Evolutionary conservation across 768 basidiomycete species (phyloP).

Genomic region (Cystobasidium ongulense): DNA sequence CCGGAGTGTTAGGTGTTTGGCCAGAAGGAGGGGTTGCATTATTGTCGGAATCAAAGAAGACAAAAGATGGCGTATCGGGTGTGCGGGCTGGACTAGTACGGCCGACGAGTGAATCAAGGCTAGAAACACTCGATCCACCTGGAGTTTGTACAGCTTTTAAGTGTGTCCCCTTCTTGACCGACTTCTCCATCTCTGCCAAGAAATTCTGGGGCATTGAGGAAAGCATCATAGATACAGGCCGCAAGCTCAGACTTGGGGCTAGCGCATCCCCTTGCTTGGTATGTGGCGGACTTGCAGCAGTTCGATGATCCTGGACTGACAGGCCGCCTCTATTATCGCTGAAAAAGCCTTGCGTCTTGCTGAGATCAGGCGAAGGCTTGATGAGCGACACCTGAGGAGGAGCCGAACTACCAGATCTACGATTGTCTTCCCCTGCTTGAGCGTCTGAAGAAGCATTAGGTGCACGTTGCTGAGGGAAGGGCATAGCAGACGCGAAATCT

Average conservation of each 20-base stretch:
- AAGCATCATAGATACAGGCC: slow-evolving; percentile 29
- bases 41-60: slow-evolving; percentile 17
- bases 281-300: not conserved
- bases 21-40: not conserved
- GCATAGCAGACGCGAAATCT: not conserved
- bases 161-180: not conserved
- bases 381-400: slow-evolving; percentile 14
- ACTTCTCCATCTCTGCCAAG: slow-evolving; percentile 2
- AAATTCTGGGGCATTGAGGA: slow-evolving; percentile 20
- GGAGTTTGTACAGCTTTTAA: not conserved
- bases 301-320: not conserved
- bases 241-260: slow-evolving; percentile 24
- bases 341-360: not conserved
- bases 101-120: not conserved
- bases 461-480: not conserved
- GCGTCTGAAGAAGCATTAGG: not conserved
- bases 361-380: slow-evolving; percentile 12
- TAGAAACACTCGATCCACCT: not conserved
- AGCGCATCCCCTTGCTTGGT: not conserved
- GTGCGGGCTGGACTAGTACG: slow-evolving; percentile 1
- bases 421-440: not conserved
- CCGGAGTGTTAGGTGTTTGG: not conserved
- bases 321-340: not conserved
- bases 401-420: not conserved
- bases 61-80: slow-evolving; percentile 26